Evolutionary conservation across 2,329 filamentous ascomycete genomes (phyloP), one percentile per base, ranked within the genome.

Genomic region (Fusarium keratoplasticum): DNA sequence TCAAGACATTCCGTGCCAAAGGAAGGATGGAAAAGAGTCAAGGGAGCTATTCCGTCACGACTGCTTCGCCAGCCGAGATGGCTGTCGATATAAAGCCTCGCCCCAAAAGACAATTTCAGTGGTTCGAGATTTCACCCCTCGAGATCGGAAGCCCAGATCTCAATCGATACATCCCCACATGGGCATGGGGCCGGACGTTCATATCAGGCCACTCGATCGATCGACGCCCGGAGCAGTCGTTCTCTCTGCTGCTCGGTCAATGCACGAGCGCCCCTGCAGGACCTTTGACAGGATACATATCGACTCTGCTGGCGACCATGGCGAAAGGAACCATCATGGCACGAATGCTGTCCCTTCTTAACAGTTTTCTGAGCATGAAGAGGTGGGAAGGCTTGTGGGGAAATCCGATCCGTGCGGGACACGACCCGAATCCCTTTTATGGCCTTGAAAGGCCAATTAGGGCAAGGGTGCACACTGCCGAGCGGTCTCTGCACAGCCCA

Each of bases 361-460:
- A 76, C 2, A 57, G n/a, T 0, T 8, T 78, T 1, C 14, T 76
- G 0, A 66, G 71, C 0, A 72, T 69, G 35, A 75, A 75, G 14
- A 31, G 36, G 1, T 70, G 74, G 4, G 73, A 78, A 5, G 65
- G 73, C 0, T 13, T 78, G 1, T 78, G 76, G 76, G 75, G 71
- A 1, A 78, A 78, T 20, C 76, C 76, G 0, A 78, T 78, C 2
- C 60, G 75, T 0, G 76, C 76, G 1, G 76, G 76, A 0, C 76
- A 78, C 36, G 76, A 78, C 8, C 73, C 76, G 0, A 78, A 78
- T 25, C 76, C 76, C 0, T 78, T 78, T 1, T 78, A 78, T 27
- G 76, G 76, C 0, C 63, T 75, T 0, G 75, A 74, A 2, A 54
- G 31, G 2, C 61, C 68, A 2, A 3, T 11, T 0, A 27, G n/a